Base-by-base conservation (phyloP, 257 asterid genomes). In the Jasminum sambac region DNA sequence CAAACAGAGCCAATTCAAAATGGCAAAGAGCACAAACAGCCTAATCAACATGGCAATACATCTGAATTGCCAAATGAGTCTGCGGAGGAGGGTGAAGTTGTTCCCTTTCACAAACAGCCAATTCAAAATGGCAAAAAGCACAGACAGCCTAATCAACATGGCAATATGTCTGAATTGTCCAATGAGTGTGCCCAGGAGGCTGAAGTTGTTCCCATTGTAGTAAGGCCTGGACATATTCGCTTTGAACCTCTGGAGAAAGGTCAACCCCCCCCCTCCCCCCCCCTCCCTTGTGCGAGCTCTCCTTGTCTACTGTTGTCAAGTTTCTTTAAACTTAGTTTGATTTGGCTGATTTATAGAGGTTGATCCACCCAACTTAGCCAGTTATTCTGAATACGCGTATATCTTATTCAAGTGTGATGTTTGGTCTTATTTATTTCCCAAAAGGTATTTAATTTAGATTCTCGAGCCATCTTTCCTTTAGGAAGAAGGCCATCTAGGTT, bases 151-250 rank as follows among this genome's bases (percentile, higher is more conserved):
- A 55, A 55, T 55, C 62, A 55, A 23, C 23, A 55, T 0, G n/a
- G 34, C 16, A 3, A 23, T 55, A 55, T 5, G 8, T 21, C 30
- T 21, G 62, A 55, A 55, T 55, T 17, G 62, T 55, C 62, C 10
- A 23, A 25, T 55, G 16, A 55, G 10, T 30, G 21, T 55, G 36
- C 14, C 25, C 81, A 72, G 39, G 96, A 84, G 70, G 77, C 78
- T 66, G 89, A 88, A 81, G 82, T 90, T 84, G 87, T 89, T 84
- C 97, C 97, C 58, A 67, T 88, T 74, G 85, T 78, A 70, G 69
- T 88, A 72, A 91, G 95, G 85, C 99, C 98, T 30, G 98, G 99
- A 71, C 96, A 95, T 75, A 90, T 95, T 72, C 98, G 99, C 69
- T 95, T 91, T 84, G 98, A 91, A 83, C 88, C 97, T 48, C 70